Conservation (phyloP, 1,284 basidiomycete species). For the Papiliotrema flavescens region DNA sequence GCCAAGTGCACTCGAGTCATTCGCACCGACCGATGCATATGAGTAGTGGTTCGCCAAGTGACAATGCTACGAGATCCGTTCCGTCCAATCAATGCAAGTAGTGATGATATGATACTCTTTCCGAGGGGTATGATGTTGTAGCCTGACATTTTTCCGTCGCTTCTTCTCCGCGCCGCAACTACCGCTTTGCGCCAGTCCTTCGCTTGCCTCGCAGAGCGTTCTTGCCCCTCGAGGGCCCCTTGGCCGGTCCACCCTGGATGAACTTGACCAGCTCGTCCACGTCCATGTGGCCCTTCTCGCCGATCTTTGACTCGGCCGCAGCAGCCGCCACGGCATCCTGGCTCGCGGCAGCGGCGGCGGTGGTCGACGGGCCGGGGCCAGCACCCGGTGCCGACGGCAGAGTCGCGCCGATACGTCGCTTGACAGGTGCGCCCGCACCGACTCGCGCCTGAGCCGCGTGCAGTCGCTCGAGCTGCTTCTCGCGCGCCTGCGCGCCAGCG, state of each 20-base stretch:
- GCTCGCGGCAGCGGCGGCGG: conserved; percentile 8
- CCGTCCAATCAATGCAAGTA: too few species aligned
- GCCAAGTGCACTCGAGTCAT: too few species aligned
- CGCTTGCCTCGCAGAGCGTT: conserved; percentile 47
- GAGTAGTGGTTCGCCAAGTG: too few species aligned
- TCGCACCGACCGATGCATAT: too few species aligned
- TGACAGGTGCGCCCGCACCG: conserved; percentile 7
- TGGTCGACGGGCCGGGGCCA: conserved; percentile 9
- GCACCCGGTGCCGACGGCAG: conserved; percentile 4
- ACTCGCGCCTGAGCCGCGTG: conserved; percentile 32
- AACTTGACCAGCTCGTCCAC: conserved; percentile 52
- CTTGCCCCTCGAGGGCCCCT: conserved; percentile 33
- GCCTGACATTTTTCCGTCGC: neutral
- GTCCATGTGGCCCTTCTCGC: conserved; percentile 42
- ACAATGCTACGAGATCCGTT: too few species aligned
- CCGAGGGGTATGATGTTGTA: neutral
- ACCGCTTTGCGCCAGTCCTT: conserved; percentile 46
- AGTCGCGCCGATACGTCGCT: conserved; percentile 10
- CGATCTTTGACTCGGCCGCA: conserved; percentile 23
- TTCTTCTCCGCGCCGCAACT: neutral
- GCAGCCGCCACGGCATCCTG: conserved; percentile 9
- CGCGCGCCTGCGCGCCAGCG: conserved; percentile 39
- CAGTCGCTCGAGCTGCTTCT: conserved; percentile 36
- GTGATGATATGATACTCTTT: too few species aligned
- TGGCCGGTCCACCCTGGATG: conserved; percentile 40